phyloP scores from a whole-genome alignment of 257 asterid genomes.

The Ballota nigra region DNA sequence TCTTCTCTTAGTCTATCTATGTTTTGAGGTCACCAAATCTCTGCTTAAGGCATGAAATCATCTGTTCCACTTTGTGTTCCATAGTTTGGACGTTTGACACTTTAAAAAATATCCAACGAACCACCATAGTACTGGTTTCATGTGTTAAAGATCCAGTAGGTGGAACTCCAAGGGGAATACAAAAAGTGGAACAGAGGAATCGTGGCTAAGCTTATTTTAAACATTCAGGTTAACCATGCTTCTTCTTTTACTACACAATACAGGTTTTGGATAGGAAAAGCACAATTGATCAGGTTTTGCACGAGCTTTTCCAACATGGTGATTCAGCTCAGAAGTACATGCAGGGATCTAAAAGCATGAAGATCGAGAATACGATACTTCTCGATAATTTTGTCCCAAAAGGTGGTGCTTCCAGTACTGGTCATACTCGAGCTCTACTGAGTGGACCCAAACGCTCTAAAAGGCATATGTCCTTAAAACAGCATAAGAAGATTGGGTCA shows the following conservation, averaged over 20 bases:
- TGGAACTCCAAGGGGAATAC: too few species aligned
- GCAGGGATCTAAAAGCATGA: conserved; percentile 73
- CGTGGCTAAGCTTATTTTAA: not conserved
- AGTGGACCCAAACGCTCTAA: conserved; percentile 66
- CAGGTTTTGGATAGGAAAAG: conserved; percentile 49
- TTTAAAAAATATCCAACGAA: too few species aligned
- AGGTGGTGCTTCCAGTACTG: conserved; percentile 34
- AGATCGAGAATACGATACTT: conserved; percentile 74
- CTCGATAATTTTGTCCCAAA: conserved; percentile 74
- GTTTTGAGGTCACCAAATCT: not conserved
- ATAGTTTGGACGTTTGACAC: too few species aligned
- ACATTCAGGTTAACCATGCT: not conserved
- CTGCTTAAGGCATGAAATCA: not conserved
- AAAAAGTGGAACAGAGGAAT: too few species aligned
- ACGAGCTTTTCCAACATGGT: conserved; percentile 76
- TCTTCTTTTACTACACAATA: conserved; percentile 7
- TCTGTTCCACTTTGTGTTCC: too few species aligned
- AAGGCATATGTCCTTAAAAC: conserved; percentile 71
- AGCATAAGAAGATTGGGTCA: conserved; percentile 61
- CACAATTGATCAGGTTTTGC: conserved; percentile 53
- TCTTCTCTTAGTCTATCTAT: conserved; percentile 22
- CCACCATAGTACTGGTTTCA: too few species aligned
- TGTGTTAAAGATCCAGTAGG: too few species aligned
- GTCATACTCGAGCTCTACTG: conserved; percentile 33
- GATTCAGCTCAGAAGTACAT: conserved; percentile 74